A percentile compares a stretch with the other conserved stretches of the same genome.
Evolutionary conservation across 202 grass and related monocot genomes (phyloP).

Genomic region (Zoysia matrella): DNA sequence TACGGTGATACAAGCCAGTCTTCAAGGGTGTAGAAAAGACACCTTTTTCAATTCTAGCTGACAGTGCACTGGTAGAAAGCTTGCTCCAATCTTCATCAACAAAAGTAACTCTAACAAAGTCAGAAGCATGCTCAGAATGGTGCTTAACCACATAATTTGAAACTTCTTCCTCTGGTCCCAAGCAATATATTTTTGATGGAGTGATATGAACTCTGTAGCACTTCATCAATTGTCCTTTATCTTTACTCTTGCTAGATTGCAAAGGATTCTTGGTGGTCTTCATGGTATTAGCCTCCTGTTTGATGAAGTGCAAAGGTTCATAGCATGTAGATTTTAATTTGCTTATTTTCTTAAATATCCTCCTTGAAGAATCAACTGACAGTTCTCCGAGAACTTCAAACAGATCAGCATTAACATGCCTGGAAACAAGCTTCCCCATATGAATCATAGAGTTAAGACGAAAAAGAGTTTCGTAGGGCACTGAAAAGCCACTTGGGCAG

Average conservation of each 20-base stretch:
- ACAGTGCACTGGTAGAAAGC: constrained; percentile 76
- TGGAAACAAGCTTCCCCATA: constrained; percentile 77
- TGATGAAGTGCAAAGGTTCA: constrained; percentile 77
- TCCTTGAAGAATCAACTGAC: constrained; percentile 56
- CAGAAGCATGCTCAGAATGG: constrained; percentile 69
- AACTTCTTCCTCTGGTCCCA: constrained; percentile 83
- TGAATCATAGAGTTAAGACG: constrained; percentile 91
- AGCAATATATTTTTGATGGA: constrained; percentile 86
- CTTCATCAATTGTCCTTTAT: constrained; percentile 61
- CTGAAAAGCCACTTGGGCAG: constrained; percentile 57
- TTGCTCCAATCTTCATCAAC: constrained; percentile 97
- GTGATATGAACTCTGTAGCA: constrained; percentile 90
- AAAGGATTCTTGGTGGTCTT: constrained; percentile 42
- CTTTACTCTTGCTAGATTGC: constrained; percentile 34
- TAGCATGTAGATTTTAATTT: constrained; percentile 79
- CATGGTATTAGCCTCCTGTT: constrained; percentile 55
- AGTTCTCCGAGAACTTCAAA: constrained; percentile 68
- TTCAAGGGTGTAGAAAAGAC: constrained; percentile 69
- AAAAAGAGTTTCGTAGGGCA: constrained; percentile 84
- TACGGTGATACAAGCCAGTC: constrained; percentile 75
- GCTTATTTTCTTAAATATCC: constrained; percentile 80
- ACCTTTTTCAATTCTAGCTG: constrained; percentile 67
- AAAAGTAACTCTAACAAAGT: constrained; percentile 94
- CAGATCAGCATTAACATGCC: constrained; percentile 63
- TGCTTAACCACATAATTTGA: constrained; percentile 91